A percentile compares a stretch with the other conserved stretches of the same genome.
phyloP scores from a whole-genome alignment of 1,284 basidiomycete species.

The Apiotrichum akiyoshidainum region DNA sequence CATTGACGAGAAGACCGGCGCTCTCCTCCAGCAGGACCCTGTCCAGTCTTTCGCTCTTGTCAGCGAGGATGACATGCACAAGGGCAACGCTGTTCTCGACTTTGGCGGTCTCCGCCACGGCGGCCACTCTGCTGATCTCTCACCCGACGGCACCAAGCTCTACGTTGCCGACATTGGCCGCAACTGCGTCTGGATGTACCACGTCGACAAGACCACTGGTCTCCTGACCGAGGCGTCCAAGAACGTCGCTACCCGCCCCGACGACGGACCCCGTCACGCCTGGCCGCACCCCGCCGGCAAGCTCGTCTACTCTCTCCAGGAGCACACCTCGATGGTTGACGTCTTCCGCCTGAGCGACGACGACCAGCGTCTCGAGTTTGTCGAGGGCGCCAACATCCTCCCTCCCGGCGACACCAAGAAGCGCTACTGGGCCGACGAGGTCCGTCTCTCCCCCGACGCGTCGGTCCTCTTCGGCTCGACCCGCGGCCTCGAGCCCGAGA shows the following conservation, averaged over 20 bases:
- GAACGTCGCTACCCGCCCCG: slow-evolving; percentile 41
- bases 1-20: slow-evolving; percentile 36
- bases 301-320: slow-evolving; percentile 46
- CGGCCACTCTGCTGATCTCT: slow-evolving; percentile 39
- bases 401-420: slow-evolving; percentile 11
- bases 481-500: slow-evolving; percentile 38
- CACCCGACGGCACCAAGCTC: slow-evolving; percentile 40
- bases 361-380: slow-evolving; percentile 18
- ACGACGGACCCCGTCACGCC: slow-evolving; percentile 51
- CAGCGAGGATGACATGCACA: slow-evolving; percentile 10
- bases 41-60: slow-evolving; percentile 23
- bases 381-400: slow-evolving; percentile 23
- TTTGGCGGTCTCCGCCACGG: slow-evolving; percentile 46
- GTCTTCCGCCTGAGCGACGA: slow-evolving; percentile 18
- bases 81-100: slow-evolving; percentile 28
- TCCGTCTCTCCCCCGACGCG: slow-evolving; percentile 41
- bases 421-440: slow-evolving; percentile 47
- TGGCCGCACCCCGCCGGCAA: slow-evolving; percentile 49
- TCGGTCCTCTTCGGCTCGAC: slow-evolving; percentile 48
- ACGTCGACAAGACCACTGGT: slow-evolving; percentile 33
- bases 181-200: slow-evolving; percentile 50
- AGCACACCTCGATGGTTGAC: slow-evolving; percentile 26
- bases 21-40: slow-evolving; percentile 26
- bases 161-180: slow-evolving; percentile 49
- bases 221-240: slow-evolving; percentile 40